Conservation (phyloP, 495 filamentous ascomycete species). For the Aspergillus funiculosus region DNA sequence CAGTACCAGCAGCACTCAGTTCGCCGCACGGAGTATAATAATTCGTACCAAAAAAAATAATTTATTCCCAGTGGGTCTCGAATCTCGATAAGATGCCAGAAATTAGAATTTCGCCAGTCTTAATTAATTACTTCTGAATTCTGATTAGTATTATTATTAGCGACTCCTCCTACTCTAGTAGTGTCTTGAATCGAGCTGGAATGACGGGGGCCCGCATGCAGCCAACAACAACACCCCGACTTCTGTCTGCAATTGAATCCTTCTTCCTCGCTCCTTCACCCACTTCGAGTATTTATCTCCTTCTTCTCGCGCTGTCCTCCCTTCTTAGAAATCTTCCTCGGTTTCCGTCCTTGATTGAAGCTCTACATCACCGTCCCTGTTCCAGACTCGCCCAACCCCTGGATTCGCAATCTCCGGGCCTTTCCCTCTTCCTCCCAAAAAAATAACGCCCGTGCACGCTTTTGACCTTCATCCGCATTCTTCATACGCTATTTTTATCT, state of each 20-base stretch:
- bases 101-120: too few relatives aligned
- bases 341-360: neutral
- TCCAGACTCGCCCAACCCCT: constrained; percentile 7
- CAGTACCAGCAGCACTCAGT: too few relatives aligned
- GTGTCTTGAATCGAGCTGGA: constrained; percentile 2
- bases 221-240: neutral
- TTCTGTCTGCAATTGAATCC: neutral
- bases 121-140: too few relatives aligned
- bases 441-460: constrained; percentile 11
- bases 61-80: neutral
- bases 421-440: too few relatives aligned
- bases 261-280: constrained; percentile 13
- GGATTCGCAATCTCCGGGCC: constrained; percentile 9
- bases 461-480: constrained; percentile 12
- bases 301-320: constrained; percentile 14
- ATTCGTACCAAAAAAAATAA: constrained; percentile 1
- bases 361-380: too few relatives aligned
- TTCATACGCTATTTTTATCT: constrained; percentile 21
- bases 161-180: too few relatives aligned
- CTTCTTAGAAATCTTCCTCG: neutral
- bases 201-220: constrained; percentile 22
- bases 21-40: too few relatives aligned
- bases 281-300: constrained; percentile 12
- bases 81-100: constrained; percentile 6
- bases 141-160: too few relatives aligned